These are phyloP conservation scores for Mycena chlorophos DNA, from an alignment of 768 basidiomycete species.

Conservation along the genomic window DNA sequence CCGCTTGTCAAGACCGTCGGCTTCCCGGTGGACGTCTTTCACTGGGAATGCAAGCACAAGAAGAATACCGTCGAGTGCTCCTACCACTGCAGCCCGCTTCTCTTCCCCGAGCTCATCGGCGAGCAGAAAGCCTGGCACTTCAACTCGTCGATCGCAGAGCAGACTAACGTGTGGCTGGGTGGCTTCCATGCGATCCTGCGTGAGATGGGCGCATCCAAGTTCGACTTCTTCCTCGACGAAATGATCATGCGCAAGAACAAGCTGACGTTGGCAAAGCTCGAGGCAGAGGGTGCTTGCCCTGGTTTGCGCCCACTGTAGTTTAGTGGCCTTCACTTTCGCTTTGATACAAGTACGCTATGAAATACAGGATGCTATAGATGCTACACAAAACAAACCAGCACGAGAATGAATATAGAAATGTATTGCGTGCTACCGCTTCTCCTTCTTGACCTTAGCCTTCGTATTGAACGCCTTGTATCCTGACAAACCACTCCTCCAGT, in stretches of 20 bases:
- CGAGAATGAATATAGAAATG: neutral
- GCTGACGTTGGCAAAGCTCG: too few relatives aligned
- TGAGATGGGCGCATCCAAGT: constrained; percentile 23
- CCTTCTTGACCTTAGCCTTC: neutral
- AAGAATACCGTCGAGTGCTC: constrained; percentile 18
- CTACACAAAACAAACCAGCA: neutral
- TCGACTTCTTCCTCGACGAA: constrained; percentile 18
- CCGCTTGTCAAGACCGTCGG: constrained; percentile 23
- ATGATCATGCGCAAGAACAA: constrained; percentile 7
- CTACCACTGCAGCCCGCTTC: constrained; percentile 14
- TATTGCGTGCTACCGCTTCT: neutral
- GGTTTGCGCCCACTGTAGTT: neutral
- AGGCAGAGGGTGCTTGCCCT: neutral
- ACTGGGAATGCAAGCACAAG: constrained; percentile 38
- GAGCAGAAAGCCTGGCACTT: constrained; percentile 29
- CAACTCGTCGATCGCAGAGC: constrained; percentile 34
- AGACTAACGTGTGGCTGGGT: constrained; percentile 34
- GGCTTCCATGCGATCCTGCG: constrained; percentile 26
- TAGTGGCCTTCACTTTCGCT: too few relatives aligned
- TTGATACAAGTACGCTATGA: too few relatives aligned
- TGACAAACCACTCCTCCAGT: neutral
- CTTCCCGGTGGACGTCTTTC: constrained; percentile 38
- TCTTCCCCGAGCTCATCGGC: constrained; percentile 24
- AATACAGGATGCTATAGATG: neutral
- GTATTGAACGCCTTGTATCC: neutral